A percentile compares a stretch with the other conserved stretches of the same genome.
phyloP scores from a whole-genome alignment of 2,329 filamentous ascomycete genomes.

The Grosmannia serpens region DNA sequence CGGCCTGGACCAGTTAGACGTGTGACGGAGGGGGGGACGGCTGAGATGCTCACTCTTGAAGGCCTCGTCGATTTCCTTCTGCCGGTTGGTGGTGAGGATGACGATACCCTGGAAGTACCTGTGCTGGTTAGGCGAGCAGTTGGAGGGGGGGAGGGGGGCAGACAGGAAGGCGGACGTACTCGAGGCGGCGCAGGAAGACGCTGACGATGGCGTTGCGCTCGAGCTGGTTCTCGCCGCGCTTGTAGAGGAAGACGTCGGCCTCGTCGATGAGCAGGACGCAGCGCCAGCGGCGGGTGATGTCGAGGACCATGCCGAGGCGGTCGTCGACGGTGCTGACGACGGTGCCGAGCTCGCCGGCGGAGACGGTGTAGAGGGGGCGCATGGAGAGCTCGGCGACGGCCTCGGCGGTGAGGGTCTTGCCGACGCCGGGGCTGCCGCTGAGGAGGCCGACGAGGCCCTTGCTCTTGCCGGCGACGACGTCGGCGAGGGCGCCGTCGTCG shows the following conservation, averaged over 20 bases:
- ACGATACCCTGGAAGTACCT: slow-evolving; percentile 5
- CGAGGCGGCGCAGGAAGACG: slow-evolving; percentile 21
- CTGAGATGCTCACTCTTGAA: background rate
- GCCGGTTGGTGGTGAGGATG: slow-evolving; percentile 6
- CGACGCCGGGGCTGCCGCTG: slow-evolving; percentile 21
- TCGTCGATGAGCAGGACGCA: slow-evolving; percentile 17
- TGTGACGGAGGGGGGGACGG: background rate
- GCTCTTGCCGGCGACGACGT: slow-evolving; percentile 15
- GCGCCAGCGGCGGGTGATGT: slow-evolving; percentile 10
- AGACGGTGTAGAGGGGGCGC: slow-evolving; percentile 24
- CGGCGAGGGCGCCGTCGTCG: slow-evolving; percentile 6
- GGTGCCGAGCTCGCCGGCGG: slow-evolving; percentile 15
- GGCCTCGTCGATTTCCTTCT: background rate
- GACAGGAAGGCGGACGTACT: slow-evolving; percentile 12
- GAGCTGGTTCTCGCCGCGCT: background rate
- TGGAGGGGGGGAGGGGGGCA: too few species aligned
- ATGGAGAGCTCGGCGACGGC: slow-evolving; percentile 21
- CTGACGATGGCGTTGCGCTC: slow-evolving; percentile 11
- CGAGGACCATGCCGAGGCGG: slow-evolving; percentile 17
- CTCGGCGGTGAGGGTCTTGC: slow-evolving; percentile 29
- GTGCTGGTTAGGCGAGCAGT: background rate
- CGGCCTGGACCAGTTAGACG: background rate
- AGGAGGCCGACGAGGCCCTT: slow-evolving; percentile 15
- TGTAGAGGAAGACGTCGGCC: slow-evolving; percentile 14
- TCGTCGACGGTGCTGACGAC: slow-evolving; percentile 22